Evolutionary conservation across 345 rosid genomes (phyloP), one percentile per base, ranked within the genome.

Genomic region (Limnanthes douglasii): DNA sequence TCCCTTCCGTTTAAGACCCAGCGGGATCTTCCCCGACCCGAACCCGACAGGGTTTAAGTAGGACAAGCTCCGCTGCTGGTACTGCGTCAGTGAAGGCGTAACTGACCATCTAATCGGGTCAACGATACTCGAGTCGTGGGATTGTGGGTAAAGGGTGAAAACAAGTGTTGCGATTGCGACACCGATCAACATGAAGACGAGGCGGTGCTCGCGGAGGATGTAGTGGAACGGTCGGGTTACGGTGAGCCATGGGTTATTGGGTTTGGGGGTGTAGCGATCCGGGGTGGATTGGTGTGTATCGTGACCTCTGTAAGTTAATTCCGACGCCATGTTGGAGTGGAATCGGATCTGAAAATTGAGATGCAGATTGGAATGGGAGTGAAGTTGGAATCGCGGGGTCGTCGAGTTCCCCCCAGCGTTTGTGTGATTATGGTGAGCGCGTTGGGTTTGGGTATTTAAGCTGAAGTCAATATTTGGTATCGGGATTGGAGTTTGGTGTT

Each of bases 191-290:
- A 84, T 72, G 57, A 75, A 84, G 21, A 80, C 30, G 43, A 90
- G 85, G n/a, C 98, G 92, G 66, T 84, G 86, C 62, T 90, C 98
- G 0, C 82, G 67, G 55, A 90, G 77, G 54, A 80, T 21, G 79
- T 84, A 84, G 17, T 73, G 82, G 48, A 84, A 53, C 27, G 82
- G 79, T 6, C 82, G 75, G 8, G 53, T 46, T 37, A 73, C 50
- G 23, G 50, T 50, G 24, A 81, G 61, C 92, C 90, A 80, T 8
- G 79, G 88, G 60, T 77, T 90, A 6, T 33, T 52, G 4, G 75
- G 92, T 39, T 77, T 90, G 4, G 88, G 94, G 1, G 77, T 50
- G 56, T 77, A 80, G 1, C 69, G 24, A 22, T 77, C 78, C 5
- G 70, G 33, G 20, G 41, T 48, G 2, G 57, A 51, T 20, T 66